Percentiles rank a stretch among this genome's conserved stretches.
These are phyloP conservation scores for Escallonia rubra DNA, from an alignment of 129 eudicot genomes.

Conservation along the genomic window DNA sequence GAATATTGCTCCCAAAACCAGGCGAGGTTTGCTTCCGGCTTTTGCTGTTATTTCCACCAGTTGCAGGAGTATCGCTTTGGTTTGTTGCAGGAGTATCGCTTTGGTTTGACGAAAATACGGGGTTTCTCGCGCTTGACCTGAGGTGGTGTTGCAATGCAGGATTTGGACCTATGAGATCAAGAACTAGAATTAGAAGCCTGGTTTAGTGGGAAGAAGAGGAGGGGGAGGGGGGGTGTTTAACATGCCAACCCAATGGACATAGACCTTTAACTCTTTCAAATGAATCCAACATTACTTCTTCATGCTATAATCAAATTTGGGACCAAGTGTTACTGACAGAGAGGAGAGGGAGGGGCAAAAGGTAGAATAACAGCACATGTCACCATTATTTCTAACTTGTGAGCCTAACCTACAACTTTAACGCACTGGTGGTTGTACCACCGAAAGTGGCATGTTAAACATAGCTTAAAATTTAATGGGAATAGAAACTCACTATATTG, in stretches of 20 bases:
- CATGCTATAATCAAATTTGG: not conserved
- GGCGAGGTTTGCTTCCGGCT: slow-evolving; percentile 22
- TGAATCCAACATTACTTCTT: no score
- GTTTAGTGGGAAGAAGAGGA: no score
- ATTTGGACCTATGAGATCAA: slow-evolving; percentile 35
- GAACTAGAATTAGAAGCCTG: not conserved
- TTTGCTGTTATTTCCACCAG: slow-evolving; percentile 23
- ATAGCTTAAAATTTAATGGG: not conserved
- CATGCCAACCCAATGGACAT: not conserved
- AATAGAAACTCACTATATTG: slow-evolving; percentile 48
- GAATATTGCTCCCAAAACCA: slow-evolving; percentile 70
- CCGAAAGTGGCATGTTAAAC: not conserved
- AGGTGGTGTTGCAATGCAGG: slow-evolving; percentile 35
- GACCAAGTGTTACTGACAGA: not conserved
- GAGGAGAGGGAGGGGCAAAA: not conserved
- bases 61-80: slow-evolving; percentile 25
- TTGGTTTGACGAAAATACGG: not conserved
- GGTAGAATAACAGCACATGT: not conserved
- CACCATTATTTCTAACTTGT: not conserved
- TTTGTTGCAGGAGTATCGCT: slow-evolving; percentile 16
- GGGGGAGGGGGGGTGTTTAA: not conserved
- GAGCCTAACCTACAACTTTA: not conserved
- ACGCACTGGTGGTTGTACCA: not conserved
- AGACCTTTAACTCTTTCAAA: no score
- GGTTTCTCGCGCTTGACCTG: slow-evolving; percentile 32